These are phyloP conservation scores for Tricholoma hemisulphureum DNA, from an alignment of 768 basidiomycete genomes.

Conservation along the genomic window DNA sequence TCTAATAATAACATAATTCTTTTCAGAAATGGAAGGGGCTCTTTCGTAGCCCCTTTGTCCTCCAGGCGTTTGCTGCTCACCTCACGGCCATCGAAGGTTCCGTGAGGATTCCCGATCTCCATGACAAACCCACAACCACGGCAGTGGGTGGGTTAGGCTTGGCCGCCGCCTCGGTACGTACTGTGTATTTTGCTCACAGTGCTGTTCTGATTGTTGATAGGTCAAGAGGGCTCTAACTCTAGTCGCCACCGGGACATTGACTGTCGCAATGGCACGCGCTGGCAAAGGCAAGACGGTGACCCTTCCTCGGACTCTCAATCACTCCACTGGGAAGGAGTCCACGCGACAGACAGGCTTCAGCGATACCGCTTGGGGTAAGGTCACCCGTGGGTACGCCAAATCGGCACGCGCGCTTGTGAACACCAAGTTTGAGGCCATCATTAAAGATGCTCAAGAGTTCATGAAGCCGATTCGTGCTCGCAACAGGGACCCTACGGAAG, in stretches of 20 bases:
- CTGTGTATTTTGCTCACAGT: background rate
- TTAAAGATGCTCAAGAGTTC: background rate
- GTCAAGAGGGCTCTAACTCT: background rate
- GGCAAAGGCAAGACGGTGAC: background rate
- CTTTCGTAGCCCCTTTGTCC: too few species aligned
- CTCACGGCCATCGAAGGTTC: background rate
- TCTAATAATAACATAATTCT: background rate
- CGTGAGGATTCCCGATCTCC: background rate
- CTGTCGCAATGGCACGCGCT: background rate
- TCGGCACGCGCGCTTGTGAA: background rate
- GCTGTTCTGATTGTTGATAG: background rate
- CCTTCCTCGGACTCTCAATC: background rate
- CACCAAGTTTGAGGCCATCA: background rate
- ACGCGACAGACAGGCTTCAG: background rate
- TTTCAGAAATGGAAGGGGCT: background rate
- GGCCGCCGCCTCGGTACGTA: background rate
- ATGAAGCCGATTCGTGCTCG: background rate
- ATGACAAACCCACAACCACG: background rate
- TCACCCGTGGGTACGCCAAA: background rate
- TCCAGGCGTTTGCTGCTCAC: too few species aligned
- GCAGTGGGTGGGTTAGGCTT: background rate
- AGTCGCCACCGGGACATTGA: background rate
- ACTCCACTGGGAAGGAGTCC: background rate
- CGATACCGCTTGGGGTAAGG: background rate
- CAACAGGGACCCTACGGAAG: background rate